phyloP scores from a whole-genome alignment of 139 green algal genomes.

The Bryopsis sp. region DNA sequence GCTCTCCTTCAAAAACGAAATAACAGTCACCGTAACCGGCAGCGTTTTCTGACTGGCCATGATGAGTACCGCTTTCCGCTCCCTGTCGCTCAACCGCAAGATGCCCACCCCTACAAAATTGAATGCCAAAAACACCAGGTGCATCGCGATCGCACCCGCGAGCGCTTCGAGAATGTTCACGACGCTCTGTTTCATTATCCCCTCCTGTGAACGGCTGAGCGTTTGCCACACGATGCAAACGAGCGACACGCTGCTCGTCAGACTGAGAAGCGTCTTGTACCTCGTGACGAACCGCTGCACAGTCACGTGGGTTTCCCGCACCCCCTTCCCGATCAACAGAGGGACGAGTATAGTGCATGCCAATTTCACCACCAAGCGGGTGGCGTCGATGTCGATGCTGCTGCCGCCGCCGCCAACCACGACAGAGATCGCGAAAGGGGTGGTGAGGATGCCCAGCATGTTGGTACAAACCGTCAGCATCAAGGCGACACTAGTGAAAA shows the following conservation, averaged over 20 bases:
- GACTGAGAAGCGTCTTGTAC: constrained; percentile 28
- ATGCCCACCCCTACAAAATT: constrained; percentile 37
- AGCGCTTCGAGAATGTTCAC: constrained; percentile 20
- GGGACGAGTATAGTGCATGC: constrained; percentile 63
- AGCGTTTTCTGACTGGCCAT: constrained; percentile 47
- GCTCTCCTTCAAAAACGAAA: constrained; percentile 30
- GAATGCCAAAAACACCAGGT: constrained; percentile 48
- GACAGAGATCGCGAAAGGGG: constrained; percentile 45
- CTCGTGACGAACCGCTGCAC: constrained; percentile 23
- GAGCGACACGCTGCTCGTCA: constrained; percentile 36
- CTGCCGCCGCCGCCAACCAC: constrained; percentile 35
- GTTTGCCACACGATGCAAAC: constrained; percentile 57
- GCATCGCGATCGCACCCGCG: constrained; percentile 26
- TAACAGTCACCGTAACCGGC: constrained; percentile 43
- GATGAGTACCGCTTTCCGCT: constrained; percentile 42
- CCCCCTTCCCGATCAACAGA: constrained; percentile 46
- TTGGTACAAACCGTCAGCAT: constrained; percentile 72
- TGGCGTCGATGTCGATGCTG: constrained; percentile 40
- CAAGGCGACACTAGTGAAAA: no score
- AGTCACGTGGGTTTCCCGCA: constrained; percentile 29
- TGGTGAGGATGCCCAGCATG: constrained; percentile 63
- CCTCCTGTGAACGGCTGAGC: constrained; percentile 19
- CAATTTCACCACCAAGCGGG: constrained; percentile 66
- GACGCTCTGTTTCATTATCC: not conserved
- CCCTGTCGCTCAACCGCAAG: constrained; percentile 31